These are phyloP conservation scores for Rasamsonia emersonii DNA, from an alignment of 2,329 filamentous ascomycete genomes.

Conservation along the genomic window DNA sequence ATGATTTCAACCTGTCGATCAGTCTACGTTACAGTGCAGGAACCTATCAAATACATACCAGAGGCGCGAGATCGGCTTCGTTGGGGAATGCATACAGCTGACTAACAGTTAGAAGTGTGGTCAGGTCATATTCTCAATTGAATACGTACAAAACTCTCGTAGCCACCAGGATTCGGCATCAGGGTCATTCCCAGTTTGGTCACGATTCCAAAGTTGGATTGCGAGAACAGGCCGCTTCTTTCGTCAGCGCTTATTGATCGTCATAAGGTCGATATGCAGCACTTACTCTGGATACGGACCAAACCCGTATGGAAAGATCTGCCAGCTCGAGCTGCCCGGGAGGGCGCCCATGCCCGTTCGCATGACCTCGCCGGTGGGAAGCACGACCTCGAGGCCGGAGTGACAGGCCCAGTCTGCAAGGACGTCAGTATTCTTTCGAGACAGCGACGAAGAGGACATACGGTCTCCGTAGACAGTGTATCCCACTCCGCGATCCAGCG, in stretches of 20 bases:
- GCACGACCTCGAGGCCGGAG: conserved; percentile 36
- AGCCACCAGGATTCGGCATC: conserved; percentile 10
- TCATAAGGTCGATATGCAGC: neutral
- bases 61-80: conserved; percentile 9
- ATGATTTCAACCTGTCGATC: conserved; percentile 37
- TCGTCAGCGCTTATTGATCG: neutral
- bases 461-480: conserved; percentile 33
- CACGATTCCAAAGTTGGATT: conserved; percentile 15
- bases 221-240: conserved; percentile 11
- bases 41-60: conserved; percentile 3
- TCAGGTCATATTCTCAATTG: neutral
- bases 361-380: conserved; percentile 30
- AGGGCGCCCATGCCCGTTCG: conserved; percentile 34
- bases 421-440: too few relatives aligned
- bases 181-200: conserved; percentile 17
- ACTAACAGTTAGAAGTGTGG: neutral
- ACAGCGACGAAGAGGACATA: neutral
- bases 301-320: conserved; percentile 11
- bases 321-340: conserved; percentile 17
- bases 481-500: conserved; percentile 25
- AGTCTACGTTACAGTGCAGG: neutral
- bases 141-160: conserved; percentile 5
- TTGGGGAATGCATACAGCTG: conserved; percentile 10
- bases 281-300: conserved; percentile 8
- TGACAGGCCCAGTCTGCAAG: conserved; percentile 36